A percentile compares a stretch with the other conserved stretches of the same genome.
Evolutionary conservation across 2,329 filamentous ascomycete species (phyloP).

Genomic region (Fusarium tanahbumbuense): DNA sequence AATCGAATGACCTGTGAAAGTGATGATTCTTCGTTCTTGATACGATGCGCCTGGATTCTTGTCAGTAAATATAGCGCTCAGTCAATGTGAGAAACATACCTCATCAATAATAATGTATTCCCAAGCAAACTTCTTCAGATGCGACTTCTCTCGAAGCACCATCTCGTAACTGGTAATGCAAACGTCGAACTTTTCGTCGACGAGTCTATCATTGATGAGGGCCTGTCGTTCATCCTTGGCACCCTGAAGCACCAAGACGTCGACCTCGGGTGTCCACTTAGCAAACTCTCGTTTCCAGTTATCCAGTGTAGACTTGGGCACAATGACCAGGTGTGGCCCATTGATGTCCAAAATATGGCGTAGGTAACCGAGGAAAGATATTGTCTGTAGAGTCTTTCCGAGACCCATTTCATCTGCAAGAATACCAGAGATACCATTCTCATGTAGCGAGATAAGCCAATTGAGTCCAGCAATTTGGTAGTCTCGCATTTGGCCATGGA

Average conservation of each 20-base stretch:
- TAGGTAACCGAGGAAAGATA: slow-evolving; percentile 94
- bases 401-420: slow-evolving; percentile 98
- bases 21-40: slow-evolving; percentile 99
- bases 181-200: slow-evolving; percentile 96
- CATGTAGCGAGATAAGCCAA: slow-evolving; percentile 96
- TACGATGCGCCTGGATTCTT: slow-evolving; percentile 76
- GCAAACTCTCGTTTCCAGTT: slow-evolving; percentile 98
- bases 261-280: slow-evolving; percentile 94
- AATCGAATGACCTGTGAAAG: slow-evolving; percentile 95
- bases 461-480: slow-evolving; percentile 97
- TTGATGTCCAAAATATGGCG: slow-evolving; percentile 90
- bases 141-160: slow-evolving; percentile 94
- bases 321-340: slow-evolving; percentile 89
- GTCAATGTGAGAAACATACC: slow-evolving; percentile 39
- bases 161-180: slow-evolving; percentile 99
- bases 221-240: slow-evolving; percentile 91
- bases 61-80: slow-evolving; percentile 28
- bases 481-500: slow-evolving; percentile 91
- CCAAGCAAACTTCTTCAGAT: slow-evolving; percentile 98
- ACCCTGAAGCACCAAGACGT: slow-evolving; percentile 92
- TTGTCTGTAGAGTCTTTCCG: slow-evolving; percentile 97
- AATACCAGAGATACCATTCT: slow-evolving; percentile 98
- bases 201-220: slow-evolving; percentile 89
- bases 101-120: slow-evolving; percentile 99
- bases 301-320: slow-evolving; percentile 97